These are phyloP conservation scores for Jaltomata sinuosa DNA, from an alignment of 257 asterid species.

Conservation along the genomic window DNA sequence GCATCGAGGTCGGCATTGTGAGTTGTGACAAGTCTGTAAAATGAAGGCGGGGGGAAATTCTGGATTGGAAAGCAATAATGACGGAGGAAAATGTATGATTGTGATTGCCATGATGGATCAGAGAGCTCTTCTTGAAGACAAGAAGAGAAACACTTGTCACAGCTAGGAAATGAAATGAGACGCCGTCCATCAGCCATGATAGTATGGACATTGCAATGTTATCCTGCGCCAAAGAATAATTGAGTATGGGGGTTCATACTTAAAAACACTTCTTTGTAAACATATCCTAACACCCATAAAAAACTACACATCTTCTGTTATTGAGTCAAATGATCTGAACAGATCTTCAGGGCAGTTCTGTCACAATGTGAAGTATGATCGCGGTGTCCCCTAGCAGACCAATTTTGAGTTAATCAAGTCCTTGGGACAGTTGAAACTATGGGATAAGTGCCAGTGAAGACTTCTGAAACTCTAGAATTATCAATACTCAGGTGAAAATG, in stretches of 20 bases:
- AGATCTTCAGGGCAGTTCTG: constrained; percentile 16
- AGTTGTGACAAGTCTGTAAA: constrained; percentile 35
- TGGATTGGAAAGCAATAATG: constrained; percentile 52
- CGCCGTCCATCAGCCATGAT: constrained; percentile 54
- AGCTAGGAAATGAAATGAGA: constrained; percentile 56
- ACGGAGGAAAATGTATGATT: constrained; percentile 45
- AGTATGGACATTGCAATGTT: constrained; percentile 35
- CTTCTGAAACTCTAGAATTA: not conserved
- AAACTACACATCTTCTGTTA: constrained; percentile 23
- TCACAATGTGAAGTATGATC: not conserved
- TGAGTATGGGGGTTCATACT: constrained; percentile 53
- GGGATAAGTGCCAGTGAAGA: not conserved
- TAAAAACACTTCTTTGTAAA: constrained; percentile 24
- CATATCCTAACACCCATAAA: constrained; percentile 38
- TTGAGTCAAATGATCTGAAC: constrained; percentile 4
- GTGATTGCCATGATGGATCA: constrained; percentile 60
- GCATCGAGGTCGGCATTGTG: constrained; percentile 42
- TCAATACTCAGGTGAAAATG: not conserved
- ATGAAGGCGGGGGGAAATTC: constrained; percentile 51
- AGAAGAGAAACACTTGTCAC: constrained; percentile 48
- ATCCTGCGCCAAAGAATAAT: constrained; percentile 85
- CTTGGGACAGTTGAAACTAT: not conserved
- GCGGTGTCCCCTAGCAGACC: not conserved
- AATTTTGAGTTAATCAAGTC: not conserved
- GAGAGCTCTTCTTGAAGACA: constrained; percentile 47